Base-by-base conservation (phyloP, 495 filamentous ascomycete genomes). In the Penicillium coprophilum region DNA sequence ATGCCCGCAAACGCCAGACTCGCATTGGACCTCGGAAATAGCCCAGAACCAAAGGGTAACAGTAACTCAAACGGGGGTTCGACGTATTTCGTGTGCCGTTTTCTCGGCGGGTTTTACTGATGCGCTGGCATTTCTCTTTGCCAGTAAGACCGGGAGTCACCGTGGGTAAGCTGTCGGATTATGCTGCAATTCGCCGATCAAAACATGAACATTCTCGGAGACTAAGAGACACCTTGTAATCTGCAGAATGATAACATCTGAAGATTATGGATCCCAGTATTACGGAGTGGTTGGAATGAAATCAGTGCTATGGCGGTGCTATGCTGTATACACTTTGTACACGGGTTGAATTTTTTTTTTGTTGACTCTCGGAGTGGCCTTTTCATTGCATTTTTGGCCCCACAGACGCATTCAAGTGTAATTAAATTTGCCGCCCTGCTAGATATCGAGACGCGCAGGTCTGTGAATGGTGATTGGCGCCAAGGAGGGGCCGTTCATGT, bases 121-220 rank as follows among this genome's bases (percentile, higher is more conserved):
- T 96, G 91, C 85, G 91, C 80, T 96, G 91, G 91, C 91, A 87
- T 86, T 73, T 78, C 79, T 89, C 81, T 77, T 85, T 82, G 80
- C 91, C 90, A 94, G 87, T 89, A 77, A 82, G 67, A 56, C 61
- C 53, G 61, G 43, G 49, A 47, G 34, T n/a, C 38, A 50, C 49
- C 55, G 56, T 59, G 56, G 55, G 51, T 40, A 27, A 56, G 50
- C 30, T 58, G 64, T 46, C 48, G 45, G 40, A 43, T 41, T 39
- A 13, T 46, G 23, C 45, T 62, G 62, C 62, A 63, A 68, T 63
- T 63, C 55, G 65, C 60, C 58, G 62, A 68, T 65, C 62, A 13
- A 62, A 32, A 39, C 15, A 41, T 28, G 45, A 51, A 59, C 17
- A 36, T 32, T 28, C 50, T 31, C 55, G 58, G 58, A 55, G 50